phyloP scores from a whole-genome alignment of 495 filamentous ascomycete species.

The Rhypophila decipiens region DNA sequence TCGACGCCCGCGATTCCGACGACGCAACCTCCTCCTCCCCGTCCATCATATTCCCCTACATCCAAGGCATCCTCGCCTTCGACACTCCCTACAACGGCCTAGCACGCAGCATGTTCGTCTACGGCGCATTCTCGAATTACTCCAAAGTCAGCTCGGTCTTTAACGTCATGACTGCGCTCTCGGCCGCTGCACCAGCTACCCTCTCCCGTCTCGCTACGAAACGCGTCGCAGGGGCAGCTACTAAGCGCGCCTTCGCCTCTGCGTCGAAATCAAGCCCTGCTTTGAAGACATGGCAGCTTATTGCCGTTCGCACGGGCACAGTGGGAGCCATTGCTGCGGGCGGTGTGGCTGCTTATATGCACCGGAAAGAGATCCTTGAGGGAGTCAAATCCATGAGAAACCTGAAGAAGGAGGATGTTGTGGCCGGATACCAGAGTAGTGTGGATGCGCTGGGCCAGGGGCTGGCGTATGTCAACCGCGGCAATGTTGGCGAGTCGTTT shows the following conservation, averaged over 20 bases:
- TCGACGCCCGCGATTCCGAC: constrained; percentile 27
- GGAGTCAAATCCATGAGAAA: constrained; percentile 38
- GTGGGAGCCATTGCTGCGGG: constrained; percentile 84
- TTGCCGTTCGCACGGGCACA: constrained; percentile 79
- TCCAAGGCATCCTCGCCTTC: constrained; percentile 84
- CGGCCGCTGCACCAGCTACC: constrained; percentile 40
- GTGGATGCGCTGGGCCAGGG: constrained; percentile 44
- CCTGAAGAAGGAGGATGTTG: constrained; percentile 31
- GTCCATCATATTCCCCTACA: constrained; percentile 54
- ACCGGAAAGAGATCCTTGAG: constrained; percentile 65
- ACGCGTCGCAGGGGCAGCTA: constrained; percentile 35
- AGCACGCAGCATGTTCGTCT: constrained; percentile 79
- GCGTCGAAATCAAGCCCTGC: constrained; percentile 38
- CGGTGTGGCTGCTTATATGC: constrained; percentile 77
- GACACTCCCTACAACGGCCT: constrained; percentile 94
- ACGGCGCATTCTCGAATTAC: constrained; percentile 85
- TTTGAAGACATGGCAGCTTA: constrained; percentile 68
- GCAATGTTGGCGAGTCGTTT: constrained; percentile 40
- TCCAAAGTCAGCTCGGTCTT: constrained; percentile 71
- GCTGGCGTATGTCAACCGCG: constrained; percentile 42
- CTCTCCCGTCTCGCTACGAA: constrained; percentile 43
- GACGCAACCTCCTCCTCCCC: constrained; percentile 6
- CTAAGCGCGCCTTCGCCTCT: constrained; percentile 10
- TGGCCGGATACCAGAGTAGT: constrained; percentile 35
- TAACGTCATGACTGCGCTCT: constrained; percentile 57